Conservation (phyloP, 2,329 filamentous ascomycete species). For the Paecilomyces variotii region DNA sequence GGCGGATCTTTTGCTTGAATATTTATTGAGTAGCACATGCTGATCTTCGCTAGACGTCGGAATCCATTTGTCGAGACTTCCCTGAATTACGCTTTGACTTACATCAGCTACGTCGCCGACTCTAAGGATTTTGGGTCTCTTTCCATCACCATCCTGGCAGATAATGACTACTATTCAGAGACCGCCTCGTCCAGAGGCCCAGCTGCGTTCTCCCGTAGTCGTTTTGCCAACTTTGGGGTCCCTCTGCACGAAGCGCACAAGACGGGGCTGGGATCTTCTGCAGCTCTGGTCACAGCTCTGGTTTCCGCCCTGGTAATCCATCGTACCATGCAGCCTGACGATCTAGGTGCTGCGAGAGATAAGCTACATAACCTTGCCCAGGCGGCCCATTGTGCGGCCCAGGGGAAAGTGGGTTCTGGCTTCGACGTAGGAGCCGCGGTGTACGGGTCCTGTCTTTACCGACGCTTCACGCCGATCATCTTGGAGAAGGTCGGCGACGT, state of each 20-base stretch:
- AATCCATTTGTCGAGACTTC: constrained; percentile 94
- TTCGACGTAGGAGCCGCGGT: constrained; percentile 94
- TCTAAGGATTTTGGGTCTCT: constrained; percentile 55
- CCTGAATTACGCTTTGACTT: constrained; percentile 77
- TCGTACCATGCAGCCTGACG: constrained; percentile 35
- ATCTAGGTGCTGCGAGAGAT: constrained; percentile 44
- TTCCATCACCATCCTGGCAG: constrained; percentile 79
- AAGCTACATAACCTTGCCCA: constrained; percentile 88
- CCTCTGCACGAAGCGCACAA: constrained; percentile 76
- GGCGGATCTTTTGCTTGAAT: not conserved
- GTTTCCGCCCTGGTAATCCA: constrained; percentile 45
- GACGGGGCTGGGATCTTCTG: constrained; percentile 90
- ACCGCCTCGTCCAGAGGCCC: constrained; percentile 37
- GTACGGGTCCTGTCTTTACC: constrained; percentile 83
- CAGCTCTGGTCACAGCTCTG: constrained; percentile 83
- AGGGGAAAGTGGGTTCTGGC: constrained; percentile 91
- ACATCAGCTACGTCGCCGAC: constrained; percentile 50
- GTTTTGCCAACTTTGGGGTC: constrained; percentile 72
- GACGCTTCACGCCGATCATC: constrained; percentile 78
- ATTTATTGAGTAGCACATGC: not conserved
- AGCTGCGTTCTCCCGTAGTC: constrained; percentile 30
- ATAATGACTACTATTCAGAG: constrained; percentile 94
- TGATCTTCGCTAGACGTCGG: constrained; percentile 35
- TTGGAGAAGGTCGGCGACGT: constrained; percentile 60
- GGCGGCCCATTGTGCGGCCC: constrained; percentile 86